Percentiles rank a stretch among this genome's conserved stretches.
Conservation (phyloP, 805 yeast species). For the Ogataea populi-albae region DNA sequence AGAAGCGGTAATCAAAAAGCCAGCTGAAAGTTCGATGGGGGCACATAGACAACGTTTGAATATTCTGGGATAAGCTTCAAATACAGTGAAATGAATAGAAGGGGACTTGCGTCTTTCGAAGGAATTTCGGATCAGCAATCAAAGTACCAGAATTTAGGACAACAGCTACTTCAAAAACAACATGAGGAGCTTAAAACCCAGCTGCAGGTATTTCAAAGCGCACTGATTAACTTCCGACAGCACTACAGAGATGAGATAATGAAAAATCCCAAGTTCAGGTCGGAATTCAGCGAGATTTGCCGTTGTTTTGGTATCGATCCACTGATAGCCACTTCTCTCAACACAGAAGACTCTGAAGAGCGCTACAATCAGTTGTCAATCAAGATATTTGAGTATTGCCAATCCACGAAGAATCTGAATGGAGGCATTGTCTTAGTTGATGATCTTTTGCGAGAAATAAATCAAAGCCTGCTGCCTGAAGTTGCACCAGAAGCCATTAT, state of each 20-base stretch:
- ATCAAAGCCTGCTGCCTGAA: conserved; percentile 23
- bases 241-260: conserved; percentile 69
- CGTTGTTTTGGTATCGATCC: conserved; percentile 84
- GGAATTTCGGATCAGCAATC: conserved; percentile 22
- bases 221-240: conserved; percentile 69
- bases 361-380: conserved; percentile 68
- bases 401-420: conserved; percentile 63
- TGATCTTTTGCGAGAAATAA: conserved; percentile 39
- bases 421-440: conserved; percentile 77
- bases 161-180: conserved; percentile 49
- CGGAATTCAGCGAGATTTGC: conserved; percentile 75
- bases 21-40: too few species aligned
- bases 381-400: conserved; percentile 72
- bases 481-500: conserved; percentile 31
- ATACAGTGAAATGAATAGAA: conserved; percentile 25
- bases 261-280: conserved; percentile 60
- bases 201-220: conserved; percentile 70
- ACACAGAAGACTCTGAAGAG: conserved; percentile 34
- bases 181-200: conserved; percentile 65
- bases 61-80: too few species aligned
- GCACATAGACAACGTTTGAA: too few species aligned
- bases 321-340: conserved; percentile 27
- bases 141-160: conserved; percentile 50
- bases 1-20: too few species aligned
- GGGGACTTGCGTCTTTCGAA: conserved; percentile 32